These are phyloP conservation scores for Boletellus ananas DNA, from an alignment of 768 basidiomycete genomes.

Conservation along the genomic window DNA sequence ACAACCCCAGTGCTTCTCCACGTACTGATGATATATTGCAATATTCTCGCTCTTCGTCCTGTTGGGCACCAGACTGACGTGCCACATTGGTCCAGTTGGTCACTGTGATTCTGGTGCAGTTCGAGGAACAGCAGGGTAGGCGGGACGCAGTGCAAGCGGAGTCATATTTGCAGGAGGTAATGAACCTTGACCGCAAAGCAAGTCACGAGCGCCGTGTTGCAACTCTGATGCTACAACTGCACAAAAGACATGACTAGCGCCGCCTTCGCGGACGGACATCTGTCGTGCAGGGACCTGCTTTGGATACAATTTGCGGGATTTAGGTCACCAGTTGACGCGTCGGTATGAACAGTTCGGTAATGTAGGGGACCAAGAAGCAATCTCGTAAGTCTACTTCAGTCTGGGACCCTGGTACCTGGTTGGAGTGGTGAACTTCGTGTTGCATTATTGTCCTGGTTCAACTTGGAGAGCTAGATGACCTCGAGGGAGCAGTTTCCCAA, in stretches of 20 bases:
- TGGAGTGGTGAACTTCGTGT: too few species aligned
- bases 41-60: neutral
- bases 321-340: too few species aligned
- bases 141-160: neutral
- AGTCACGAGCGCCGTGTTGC: neutral
- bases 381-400: too few species aligned
- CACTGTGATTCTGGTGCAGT: neutral
- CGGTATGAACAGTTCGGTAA: too few species aligned
- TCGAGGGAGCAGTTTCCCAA: too few species aligned
- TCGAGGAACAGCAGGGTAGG: neutral
- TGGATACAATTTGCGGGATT: too few species aligned
- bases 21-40: too few species aligned
- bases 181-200: neutral
- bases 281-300: neutral
- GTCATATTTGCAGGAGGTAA: neutral
- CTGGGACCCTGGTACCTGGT: too few species aligned
- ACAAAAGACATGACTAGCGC: neutral
- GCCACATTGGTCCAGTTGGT: neutral
- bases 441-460: too few species aligned
- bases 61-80: neutral
- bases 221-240: neutral
- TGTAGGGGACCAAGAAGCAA: too few species aligned
- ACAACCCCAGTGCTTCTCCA: too few species aligned
- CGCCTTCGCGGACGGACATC: neutral
- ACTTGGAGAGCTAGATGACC: too few species aligned